Base-by-base conservation (phyloP, 257 asterid species). In the Echium plantagineum region DNA sequence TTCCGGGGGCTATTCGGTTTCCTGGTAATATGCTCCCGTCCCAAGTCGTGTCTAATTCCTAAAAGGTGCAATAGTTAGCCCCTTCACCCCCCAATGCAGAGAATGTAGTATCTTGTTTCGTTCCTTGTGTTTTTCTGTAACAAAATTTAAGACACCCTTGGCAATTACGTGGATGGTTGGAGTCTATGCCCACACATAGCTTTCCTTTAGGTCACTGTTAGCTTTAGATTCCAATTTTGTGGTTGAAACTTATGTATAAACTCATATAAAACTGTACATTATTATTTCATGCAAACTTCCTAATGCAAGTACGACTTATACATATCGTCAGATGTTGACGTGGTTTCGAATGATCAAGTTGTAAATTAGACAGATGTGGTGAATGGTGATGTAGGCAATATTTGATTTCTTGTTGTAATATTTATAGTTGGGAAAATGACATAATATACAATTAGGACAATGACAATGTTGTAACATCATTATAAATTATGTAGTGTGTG, bases 211-310 rank as follows among this genome's bases (percentile, higher is more conserved):
- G 6, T 28, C 17, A 24, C 15, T n/a, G 57, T 53, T 53, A 19
- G 21, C 0, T 53, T 53, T 18, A 53, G 21, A 18, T 24, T 9
- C 26, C 22, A 19, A 53, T 53, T 53, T 53, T 53, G 57, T 53
- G 22, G 21, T n/a, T 53, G 15, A 53, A 53, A 53, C 15, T 53
- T 53, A n/a, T 53, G 57, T n/a, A 18, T 53, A 53, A 53, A 19
- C 8, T 52, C 22, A 17, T 53, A 53, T n/a, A 53, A 52, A 53
- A 53, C 22, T 53, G 57, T 53, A 53, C 24, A 53, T 53, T 53
- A 53, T 53, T 52, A 52, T 7, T 52, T 42, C 5, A 10, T 42
- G 49, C 49, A 42, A 13, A 42, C 49, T 42, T 42, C 7, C 9
- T 13, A 28, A 28, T 28, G 32, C 32, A 28, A 28, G 32, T 28